Base-by-base conservation (phyloP, 352 stramenopile genomes). In the Globisporangium ultimum region DNA sequence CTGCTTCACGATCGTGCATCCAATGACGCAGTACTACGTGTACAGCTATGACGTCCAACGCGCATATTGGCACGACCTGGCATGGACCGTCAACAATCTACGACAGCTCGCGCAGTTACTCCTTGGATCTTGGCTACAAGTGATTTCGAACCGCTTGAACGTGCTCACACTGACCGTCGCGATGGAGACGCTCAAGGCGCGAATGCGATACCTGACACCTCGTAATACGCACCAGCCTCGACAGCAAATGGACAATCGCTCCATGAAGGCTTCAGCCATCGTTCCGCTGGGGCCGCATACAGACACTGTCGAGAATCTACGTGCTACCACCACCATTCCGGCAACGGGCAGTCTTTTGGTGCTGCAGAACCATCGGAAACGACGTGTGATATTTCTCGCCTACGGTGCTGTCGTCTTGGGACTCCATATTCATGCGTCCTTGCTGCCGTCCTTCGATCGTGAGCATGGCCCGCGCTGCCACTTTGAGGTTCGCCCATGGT, bases 401-500 rank as follows among this genome's bases (percentile, higher is more conserved):
- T 53, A 24, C 24, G 48, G 24, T 22, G 28, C 24, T 17, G 11
- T 15, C 15, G 18, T 53, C 21, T 41, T 38, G 2, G 48, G 48
- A 22, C 4, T 53, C 8, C 48, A 53, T 13, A 4, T 53, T 28
- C 36, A 21, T 7, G 22, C 48, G 0, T 22, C 24, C 22, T 9
- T 41, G 15, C 38, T 28, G 24, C 28, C 48, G 13, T 41, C 21
- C 24, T 9, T 53, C 17, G 24, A 41, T 8, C 22, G 8, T 20
- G 22, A 28, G 14, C 7, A 28, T 28, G 18, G 45, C 15, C 7
- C 48, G 22, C 36, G 36, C 28, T 53, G 48, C 7, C 48, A 53
- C 18, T 15, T 53, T 9, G 24, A 53, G 40, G 68, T 78, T 41
- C 64, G 64, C 10, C 67, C 67, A 10, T 81, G 71, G 74, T 68